Evolutionary conservation across 371 early-diverging fungal species (phyloP), one percentile per base, ranked within the genome.

Genomic region (Mucor irregularis): DNA sequence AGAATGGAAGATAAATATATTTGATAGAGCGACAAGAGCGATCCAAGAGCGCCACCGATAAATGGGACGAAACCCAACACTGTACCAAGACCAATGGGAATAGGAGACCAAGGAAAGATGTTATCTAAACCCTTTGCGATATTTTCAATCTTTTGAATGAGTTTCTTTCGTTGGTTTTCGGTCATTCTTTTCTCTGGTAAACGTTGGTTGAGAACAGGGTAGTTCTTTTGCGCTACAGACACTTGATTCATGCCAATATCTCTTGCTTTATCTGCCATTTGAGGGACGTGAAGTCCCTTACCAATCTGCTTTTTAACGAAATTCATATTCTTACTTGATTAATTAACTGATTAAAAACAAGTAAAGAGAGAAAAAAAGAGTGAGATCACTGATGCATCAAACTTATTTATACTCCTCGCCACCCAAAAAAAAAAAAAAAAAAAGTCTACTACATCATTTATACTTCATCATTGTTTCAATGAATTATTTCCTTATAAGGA

Each of bases 1-100:
- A 77, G 69, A 33, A 51, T 53, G 1, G 68, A 62, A 2, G 72
- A 71, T 9, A 77, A 47, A 54, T 77, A 77, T 7, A 73, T 59
- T 54, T 69, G 73, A 53, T 73, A 73, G 1, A 66, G 26, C 11
- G 73, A 39, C 30, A 61, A 61, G 9, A 62, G 4, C 5, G 59
- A 33, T 17, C 68, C 70, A 10, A 50, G 46, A 26, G 62, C 59
- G 3, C 66, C 70, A 16, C 74, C 74, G 48, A 73, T 26, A 5
- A 67, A 34, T 45, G 74, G 74, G 34, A 73, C 62, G 28, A 73
- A 67, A 16, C 70, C 60, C 71, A 69, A 39, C n/a, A 73, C 11
- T 1, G 70, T 62, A 19, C 69, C 74, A 1, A 73, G 34, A 21
- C 74, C 74, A 9, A 73, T 30, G n/a, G 74, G 70, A 31, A 73